A percentile compares a stretch with the other conserved stretches of the same genome.
These are phyloP conservation scores for Boletus coccyginus DNA, from an alignment of 768 basidiomycete genomes.

Conservation along the genomic window DNA sequence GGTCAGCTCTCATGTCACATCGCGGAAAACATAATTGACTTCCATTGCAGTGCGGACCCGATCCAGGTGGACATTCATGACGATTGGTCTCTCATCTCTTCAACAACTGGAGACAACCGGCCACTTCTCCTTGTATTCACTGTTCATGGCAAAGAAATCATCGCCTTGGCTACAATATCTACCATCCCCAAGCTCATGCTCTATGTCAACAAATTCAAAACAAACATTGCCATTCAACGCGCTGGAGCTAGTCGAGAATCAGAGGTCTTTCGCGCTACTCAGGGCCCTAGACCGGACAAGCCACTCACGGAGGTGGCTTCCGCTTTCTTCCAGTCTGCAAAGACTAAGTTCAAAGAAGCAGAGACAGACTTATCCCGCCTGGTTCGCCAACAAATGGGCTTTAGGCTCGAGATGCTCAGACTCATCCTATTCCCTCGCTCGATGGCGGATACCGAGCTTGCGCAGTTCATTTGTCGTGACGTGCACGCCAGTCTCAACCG, in stretches of 20 bases:
- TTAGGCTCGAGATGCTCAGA: constrained; percentile 61
- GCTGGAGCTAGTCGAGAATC: constrained; percentile 80
- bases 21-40: background rate
- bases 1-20: constrained; percentile 42
- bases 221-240: constrained; percentile 68
- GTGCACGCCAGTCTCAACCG: constrained; percentile 73
- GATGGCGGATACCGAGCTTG: constrained; percentile 75
- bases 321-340: constrained; percentile 76
- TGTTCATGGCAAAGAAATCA: constrained; percentile 65
- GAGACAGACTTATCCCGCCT: constrained; percentile 57
- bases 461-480: constrained; percentile 66
- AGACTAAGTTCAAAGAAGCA: constrained; percentile 65
- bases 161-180: constrained; percentile 64
- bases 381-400: constrained; percentile 71
- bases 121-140: constrained; percentile 73
- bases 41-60: constrained; percentile 63
- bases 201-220: constrained; percentile 71
- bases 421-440: constrained; percentile 77
- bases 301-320: constrained; percentile 84
- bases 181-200: constrained; percentile 76
- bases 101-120: constrained; percentile 38
- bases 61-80: constrained; percentile 71
- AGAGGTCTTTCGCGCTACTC: constrained; percentile 68
- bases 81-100: constrained; percentile 67
- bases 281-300: constrained; percentile 72